Percentiles rank a stretch among this genome's conserved stretches.
These are phyloP conservation scores for Aspergillus quadrilineatus DNA, from an alignment of 2,329 filamentous ascomycete species.

Conservation along the genomic window DNA sequence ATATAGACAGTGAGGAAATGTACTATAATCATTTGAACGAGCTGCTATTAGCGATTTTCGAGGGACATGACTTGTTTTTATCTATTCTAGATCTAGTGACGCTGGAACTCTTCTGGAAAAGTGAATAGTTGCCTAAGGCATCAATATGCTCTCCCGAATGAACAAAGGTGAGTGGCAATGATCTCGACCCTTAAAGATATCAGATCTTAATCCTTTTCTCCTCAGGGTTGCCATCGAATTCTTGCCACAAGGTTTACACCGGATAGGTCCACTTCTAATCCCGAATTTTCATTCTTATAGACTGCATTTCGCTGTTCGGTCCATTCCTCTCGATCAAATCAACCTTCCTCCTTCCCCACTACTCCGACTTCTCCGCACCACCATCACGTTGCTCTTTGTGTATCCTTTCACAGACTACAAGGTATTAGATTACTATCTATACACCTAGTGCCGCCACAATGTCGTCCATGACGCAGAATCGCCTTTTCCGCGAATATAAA, in stretches of 20 bases:
- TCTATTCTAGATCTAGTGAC: no score
- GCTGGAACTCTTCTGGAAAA: not conserved
- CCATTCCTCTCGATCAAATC: not conserved
- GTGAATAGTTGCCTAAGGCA: slow-evolving; percentile 15
- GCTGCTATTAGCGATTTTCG: not conserved
- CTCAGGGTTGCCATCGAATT: not conserved
- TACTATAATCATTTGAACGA: not conserved
- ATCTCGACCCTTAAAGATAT: not conserved
- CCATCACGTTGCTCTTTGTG: not conserved
- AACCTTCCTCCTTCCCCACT: not conserved
- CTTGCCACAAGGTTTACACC: not conserved
- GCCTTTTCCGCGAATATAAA: slow-evolving; percentile 95
- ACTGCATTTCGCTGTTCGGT: not conserved
- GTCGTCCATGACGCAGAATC: slow-evolving; percentile 61
- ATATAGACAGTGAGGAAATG: not conserved
- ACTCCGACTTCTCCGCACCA: slow-evolving; percentile 1
- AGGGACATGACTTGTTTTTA: no score
- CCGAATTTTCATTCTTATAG: not conserved
- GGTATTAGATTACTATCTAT: not conserved
- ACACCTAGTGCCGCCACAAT: slow-evolving; percentile 11
- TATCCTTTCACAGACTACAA: not conserved
- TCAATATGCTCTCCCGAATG: not conserved
- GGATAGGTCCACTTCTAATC: not conserved
- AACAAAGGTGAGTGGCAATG: slow-evolving; percentile 2
- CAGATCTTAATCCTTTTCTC: not conserved